phyloP scores from a whole-genome alignment of 441 rosid genomes.

The Pelargonium exstipulatum region DNA sequence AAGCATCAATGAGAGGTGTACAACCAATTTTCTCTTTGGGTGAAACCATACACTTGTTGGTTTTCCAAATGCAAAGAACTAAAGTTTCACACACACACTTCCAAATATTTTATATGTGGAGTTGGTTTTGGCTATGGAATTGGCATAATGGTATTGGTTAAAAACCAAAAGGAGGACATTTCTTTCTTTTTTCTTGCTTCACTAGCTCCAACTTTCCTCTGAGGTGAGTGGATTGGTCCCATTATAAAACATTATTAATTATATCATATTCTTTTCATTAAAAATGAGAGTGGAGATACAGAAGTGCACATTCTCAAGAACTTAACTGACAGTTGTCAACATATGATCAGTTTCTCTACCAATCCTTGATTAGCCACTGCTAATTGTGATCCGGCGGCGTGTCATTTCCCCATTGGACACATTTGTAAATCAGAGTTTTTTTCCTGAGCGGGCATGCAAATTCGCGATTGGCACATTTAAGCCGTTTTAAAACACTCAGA shows the following conservation, averaged over 20 bases:
- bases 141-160: constrained; percentile 13
- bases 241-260: constrained; percentile 5
- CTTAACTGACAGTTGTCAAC: constrained; percentile 7
- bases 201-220: constrained; percentile 11
- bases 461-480: no score
- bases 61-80: constrained; percentile 9
- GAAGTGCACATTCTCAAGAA: background rate
- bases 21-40: constrained; percentile 4
- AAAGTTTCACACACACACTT: constrained; percentile 11
- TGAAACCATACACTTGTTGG: constrained; percentile 14
- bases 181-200: constrained; percentile 3
- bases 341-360: background rate
- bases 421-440: background rate
- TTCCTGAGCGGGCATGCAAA: no score
- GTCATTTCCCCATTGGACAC: background rate
- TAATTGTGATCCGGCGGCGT: background rate
- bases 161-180: constrained; percentile 12
- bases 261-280: background rate
- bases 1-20: constrained; percentile 7
- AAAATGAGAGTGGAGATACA: background rate
- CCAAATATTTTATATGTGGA: constrained; percentile 4
- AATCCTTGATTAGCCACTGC: constrained; percentile 14
- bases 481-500: no score
- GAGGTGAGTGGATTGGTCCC: constrained; percentile 11
- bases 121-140: constrained; percentile 1